phyloP scores from a whole-genome alignment of 306 rosid species.

The Senna tora region DNA sequence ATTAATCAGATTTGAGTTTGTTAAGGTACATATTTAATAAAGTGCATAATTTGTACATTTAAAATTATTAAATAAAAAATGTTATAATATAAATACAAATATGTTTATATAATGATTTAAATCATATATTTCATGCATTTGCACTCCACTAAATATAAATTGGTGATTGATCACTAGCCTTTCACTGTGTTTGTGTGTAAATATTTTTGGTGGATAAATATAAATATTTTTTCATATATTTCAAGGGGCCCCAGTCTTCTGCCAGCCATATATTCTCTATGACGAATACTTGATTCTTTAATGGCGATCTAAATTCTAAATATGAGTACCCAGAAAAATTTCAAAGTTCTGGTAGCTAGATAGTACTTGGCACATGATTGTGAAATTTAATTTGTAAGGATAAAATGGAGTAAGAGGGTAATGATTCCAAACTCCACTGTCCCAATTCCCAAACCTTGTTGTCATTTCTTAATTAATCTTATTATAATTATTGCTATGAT shows the following conservation, averaged over 20 bases:
- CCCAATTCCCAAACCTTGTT: conserved; percentile 41
- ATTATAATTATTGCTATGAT: conserved; percentile 49
- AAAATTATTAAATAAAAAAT: no score
- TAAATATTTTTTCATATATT: no score
- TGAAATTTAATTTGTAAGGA: conserved; percentile 25
- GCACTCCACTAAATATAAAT: no score
- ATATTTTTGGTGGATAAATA: no score
- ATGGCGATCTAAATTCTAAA: not conserved
- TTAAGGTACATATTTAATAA: no score
- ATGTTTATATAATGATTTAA: no score
- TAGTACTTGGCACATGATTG: conserved; percentile 27
- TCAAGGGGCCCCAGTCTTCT: not conserved
- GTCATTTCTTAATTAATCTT: conserved; percentile 50
- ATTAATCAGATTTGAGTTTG: no score
- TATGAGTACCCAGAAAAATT: not conserved
- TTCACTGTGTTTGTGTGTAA: no score
- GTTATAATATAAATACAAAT: no score
- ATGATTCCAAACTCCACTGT: conserved; percentile 52
- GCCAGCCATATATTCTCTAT: not conserved
- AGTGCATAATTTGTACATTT: no score
- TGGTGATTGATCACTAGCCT: no score
- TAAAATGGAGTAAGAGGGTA: conserved; percentile 37
- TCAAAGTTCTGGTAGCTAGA: not conserved
- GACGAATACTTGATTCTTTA: not conserved
- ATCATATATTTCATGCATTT: no score